Conservation (phyloP, 768 basidiomycete genomes). For the Hortiboletus flavorubellus region DNA sequence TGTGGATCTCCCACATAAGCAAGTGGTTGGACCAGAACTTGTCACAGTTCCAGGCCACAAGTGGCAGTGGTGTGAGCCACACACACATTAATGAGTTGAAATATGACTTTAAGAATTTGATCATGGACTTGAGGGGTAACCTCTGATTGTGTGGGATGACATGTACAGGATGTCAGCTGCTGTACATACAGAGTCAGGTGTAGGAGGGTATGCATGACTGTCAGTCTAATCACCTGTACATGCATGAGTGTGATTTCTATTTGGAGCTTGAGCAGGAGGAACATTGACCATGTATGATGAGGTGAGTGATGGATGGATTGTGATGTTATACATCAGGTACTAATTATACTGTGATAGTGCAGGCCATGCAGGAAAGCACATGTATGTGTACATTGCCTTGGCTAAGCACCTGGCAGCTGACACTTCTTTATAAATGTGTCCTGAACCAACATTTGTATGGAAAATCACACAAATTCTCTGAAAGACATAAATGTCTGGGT, state of each 20-base stretch:
- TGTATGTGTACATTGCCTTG: constrained; percentile 34
- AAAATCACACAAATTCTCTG: constrained; percentile 42
- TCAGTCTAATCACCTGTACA: constrained; percentile 47
- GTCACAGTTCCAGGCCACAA: constrained; percentile 38
- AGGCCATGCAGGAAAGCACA: constrained; percentile 53
- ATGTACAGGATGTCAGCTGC: constrained; percentile 47
- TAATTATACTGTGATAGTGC: constrained; percentile 35
- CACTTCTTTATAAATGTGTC: constrained; percentile 40
- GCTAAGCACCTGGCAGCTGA: neutral
- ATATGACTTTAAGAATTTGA: constrained; percentile 39
- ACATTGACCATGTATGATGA: constrained; percentile 41
- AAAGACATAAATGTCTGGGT: constrained; percentile 48
- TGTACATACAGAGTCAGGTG: constrained; percentile 43
- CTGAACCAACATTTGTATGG: constrained; percentile 55
- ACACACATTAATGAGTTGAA: constrained; percentile 44
- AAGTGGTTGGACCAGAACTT: constrained; percentile 52
- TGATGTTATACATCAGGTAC: neutral
- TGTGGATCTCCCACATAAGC: constrained; percentile 45
- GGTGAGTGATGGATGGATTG: constrained; percentile 39
- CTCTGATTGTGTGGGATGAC: constrained; percentile 47
- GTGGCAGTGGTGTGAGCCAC: constrained; percentile 18
- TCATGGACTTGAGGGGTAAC: constrained; percentile 44
- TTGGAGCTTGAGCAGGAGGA: constrained; percentile 27
- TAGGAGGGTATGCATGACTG: constrained; percentile 52
- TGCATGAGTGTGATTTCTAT: constrained; percentile 41